Base-by-base conservation (phyloP, 495 filamentous ascomycete species). In the Podospora conica region DNA sequence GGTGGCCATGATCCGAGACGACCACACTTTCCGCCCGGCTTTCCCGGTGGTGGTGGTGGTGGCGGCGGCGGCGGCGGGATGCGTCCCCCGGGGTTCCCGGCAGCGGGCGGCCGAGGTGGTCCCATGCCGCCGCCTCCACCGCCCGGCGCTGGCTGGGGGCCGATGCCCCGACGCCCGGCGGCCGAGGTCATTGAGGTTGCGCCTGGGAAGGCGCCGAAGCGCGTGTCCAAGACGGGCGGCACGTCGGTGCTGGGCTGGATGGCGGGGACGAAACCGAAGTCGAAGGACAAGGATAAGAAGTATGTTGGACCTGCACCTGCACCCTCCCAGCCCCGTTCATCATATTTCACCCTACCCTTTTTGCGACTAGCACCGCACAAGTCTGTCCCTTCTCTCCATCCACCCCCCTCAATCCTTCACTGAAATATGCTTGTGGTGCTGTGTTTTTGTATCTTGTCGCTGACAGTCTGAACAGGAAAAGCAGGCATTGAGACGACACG, bases 171-270 rank as follows among this genome's bases (percentile, higher is more conserved):
- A 3, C 64, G 31, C 20, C 25, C 54, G 15, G 24, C 53, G 20
- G 11, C 65, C 20, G 57, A 73, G 21, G 55, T 72, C 40, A 56
- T 64, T 31, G 61, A 66, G 1, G 70, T 66, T 27, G 67, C 20
- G 31, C 66, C 65, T 10, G 64, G 60, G 10, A 66, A 66, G 61
- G 31, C 65, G 7, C 63, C 63, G 1, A 68, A 66, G 58, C 56
- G 48, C 21, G 56, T 57, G 6, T 28, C 60, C 9, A 59, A 57
- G 60, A 24, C 56, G 28, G 58, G 60, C 25, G 61, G 60, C 20
- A 70, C 64, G 3, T 67, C 73, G 3, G 60, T 82, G 59, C 70
- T 80, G 20, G 73, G 71, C 10, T 82, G 77, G 73, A 74, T 82
- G 71, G 71, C 74, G 22, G 77, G 71, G 11, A 74, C 69, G 27